Evolutionary conservation across 805 yeast genomes (phyloP).

Genomic region (Huiozyma naganishii): DNA sequence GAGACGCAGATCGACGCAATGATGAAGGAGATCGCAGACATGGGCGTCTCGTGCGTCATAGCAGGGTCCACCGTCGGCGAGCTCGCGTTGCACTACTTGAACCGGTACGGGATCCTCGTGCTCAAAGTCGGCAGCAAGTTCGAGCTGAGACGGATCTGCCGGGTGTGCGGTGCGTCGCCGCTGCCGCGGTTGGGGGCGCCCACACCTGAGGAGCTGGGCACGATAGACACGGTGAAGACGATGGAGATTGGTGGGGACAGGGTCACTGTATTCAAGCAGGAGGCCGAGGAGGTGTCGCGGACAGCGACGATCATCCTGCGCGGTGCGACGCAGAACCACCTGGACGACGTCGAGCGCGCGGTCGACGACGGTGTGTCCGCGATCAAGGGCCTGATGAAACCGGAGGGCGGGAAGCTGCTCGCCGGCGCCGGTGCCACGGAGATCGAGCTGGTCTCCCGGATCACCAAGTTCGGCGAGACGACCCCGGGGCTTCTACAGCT

Average conservation of each 20-base stretch:
- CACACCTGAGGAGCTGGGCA: constrained; percentile 87
- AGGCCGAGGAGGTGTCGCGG: constrained; percentile 45
- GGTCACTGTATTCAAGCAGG: constrained; percentile 87
- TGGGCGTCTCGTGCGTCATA: constrained; percentile 79
- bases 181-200: constrained; percentile 91
- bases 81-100: constrained; percentile 82
- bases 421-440: constrained; percentile 98
- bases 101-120: constrained; percentile 75
- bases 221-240: constrained; percentile 78
- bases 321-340: constrained; percentile 89
- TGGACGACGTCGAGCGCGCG: constrained; percentile 94
- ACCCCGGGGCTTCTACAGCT: constrained; percentile 90
- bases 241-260: constrained; percentile 96
- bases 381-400: constrained; percentile 78
- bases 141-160: constrained; percentile 84
- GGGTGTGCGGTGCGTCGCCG: constrained; percentile 97
- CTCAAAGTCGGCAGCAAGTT: constrained; percentile 88
- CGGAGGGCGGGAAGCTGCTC: constrained; percentile 61
- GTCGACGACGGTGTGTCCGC: constrained; percentile 94
- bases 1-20: constrained; percentile 83
- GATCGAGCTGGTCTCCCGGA: constrained; percentile 69
- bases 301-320: constrained; percentile 90
- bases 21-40: constrained; percentile 69
- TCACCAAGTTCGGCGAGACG: constrained; percentile 79
- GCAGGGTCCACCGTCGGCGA: constrained; percentile 96